Base-by-base conservation (phyloP, 192 early-diverging fungal genomes). In the Coemansia sp. region DNA sequence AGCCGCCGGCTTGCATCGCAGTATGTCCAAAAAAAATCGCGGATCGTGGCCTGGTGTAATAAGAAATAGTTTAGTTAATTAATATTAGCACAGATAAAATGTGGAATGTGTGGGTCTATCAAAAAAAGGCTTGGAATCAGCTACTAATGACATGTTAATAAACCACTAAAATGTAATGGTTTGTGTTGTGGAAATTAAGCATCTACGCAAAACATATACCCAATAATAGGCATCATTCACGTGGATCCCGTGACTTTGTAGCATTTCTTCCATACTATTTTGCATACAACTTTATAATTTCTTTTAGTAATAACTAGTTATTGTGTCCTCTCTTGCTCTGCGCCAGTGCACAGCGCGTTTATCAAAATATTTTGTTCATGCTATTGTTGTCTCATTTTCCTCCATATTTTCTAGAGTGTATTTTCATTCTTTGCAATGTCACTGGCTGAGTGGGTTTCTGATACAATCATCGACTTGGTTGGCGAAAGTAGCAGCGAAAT, bases 391-490 rank as follows among this genome's bases (percentile, higher is more conserved):
- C 7, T 60, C 17, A 15, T 20, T 2, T 15, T 5, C 6, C 17
- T 5, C 8, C 6, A 28, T 56, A 7, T 56, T 56, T 22, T 4
- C 54, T 22, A 6, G 18, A 28, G 20, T 48, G 14, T 15, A 37
- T 11, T 60, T 37, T 36, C 37, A 60, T 58, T 60, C 35, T 15
- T 48, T 28, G 18, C n/a, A 45, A 84, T 84, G 81, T 73, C 77
- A 36, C 57, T 76, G 20, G 70, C 38, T 20, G 77, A 78, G 43
- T 84, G 81, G 81, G 67, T 79, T 36, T 84, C 81, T 15, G 81
- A 84, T 57, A 54, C 70, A 5, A 64, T 84, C 8, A 79, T 84
- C 5, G 77, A 84, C 43, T 20, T 84, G 12, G 53, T 78, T 38
- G 81, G 81, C 54, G 70, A 79, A 35, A 79, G 71, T 65, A 78